These are phyloP conservation scores for Solanum pinnatisectum DNA, from an alignment of 257 asterid species.

Conservation along the genomic window DNA sequence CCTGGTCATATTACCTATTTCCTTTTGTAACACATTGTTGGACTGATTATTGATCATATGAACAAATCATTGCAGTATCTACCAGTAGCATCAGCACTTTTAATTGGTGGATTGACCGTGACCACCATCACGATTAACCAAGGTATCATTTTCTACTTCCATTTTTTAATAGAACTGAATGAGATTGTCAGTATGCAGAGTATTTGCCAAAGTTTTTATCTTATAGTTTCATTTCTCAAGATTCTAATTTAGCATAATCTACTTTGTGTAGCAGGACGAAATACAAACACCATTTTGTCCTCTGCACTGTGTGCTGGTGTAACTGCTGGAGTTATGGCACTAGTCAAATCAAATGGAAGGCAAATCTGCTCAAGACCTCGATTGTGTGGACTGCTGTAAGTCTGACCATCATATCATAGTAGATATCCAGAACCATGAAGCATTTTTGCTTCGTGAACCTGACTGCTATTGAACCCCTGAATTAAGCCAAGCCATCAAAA, in stretches of 20 bases:
- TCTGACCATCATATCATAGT: background rate
- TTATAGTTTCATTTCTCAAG: background rate
- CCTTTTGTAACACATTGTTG: background rate
- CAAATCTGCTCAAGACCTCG: slow-evolving; percentile 95
- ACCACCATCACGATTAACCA: slow-evolving; percentile 84
- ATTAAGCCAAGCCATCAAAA: background rate
- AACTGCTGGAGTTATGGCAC: slow-evolving; percentile 76
- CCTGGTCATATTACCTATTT: background rate
- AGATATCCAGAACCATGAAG: background rate
- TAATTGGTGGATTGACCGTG: slow-evolving; percentile 84
- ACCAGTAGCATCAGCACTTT: slow-evolving; percentile 94
- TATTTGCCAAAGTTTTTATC: background rate
- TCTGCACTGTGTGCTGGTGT: slow-evolving; percentile 71
- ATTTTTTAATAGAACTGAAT: background rate
- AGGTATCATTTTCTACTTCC: slow-evolving; percentile 32
- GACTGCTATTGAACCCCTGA: background rate
- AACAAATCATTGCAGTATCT: slow-evolving; percentile 58
- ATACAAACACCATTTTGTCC: slow-evolving; percentile 42
- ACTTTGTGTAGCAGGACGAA: slow-evolving; percentile 50
- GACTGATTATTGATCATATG: background rate
- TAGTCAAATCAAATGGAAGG: slow-evolving; percentile 80
- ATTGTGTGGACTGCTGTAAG: slow-evolving; percentile 70
- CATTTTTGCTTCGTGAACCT: background rate
- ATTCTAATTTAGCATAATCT: background rate
- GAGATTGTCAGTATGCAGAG: background rate